These are phyloP conservation scores for Colletotrichum sp. DNA, from an alignment of 2,329 filamentous ascomycete species.

Conservation along the genomic window DNA sequence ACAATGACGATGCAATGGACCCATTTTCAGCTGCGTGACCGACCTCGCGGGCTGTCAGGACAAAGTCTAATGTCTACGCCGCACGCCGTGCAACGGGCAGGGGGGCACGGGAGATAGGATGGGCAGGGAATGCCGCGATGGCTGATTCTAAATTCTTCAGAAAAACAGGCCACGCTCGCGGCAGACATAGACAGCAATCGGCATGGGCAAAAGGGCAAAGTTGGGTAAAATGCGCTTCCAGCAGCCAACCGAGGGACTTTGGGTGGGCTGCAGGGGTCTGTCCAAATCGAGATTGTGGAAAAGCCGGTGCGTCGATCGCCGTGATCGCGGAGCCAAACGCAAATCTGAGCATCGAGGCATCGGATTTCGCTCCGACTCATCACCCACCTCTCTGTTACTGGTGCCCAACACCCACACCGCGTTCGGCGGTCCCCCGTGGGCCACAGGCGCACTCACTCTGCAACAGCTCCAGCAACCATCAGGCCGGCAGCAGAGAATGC, in stretches of 20 bases:
- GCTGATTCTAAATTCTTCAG: background rate
- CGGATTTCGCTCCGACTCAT: constrained; percentile 15
- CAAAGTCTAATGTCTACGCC: background rate
- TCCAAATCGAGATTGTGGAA: constrained; percentile 2
- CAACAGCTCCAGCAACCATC: background rate
- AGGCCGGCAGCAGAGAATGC: background rate
- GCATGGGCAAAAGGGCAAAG: background rate
- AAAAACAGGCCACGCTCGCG: background rate
- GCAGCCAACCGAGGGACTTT: background rate
- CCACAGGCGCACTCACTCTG: background rate
- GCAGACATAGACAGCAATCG: background rate
- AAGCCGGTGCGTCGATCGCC: constrained; percentile 15
- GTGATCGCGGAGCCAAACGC: constrained; percentile 12
- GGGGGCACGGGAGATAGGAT: background rate
- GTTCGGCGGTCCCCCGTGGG: background rate
- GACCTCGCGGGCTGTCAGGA: background rate
- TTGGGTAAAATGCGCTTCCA: background rate
- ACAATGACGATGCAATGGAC: background rate
- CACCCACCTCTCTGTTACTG: background rate
- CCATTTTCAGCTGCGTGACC: background rate
- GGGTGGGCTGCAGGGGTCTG: background rate
- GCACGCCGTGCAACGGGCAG: background rate
- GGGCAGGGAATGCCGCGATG: background rate
- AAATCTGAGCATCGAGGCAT: constrained; percentile 15
- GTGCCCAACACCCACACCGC: background rate